Evolutionary conservation across 1,284 basidiomycete genomes (phyloP).

Genomic region (Naganishia albida): DNA sequence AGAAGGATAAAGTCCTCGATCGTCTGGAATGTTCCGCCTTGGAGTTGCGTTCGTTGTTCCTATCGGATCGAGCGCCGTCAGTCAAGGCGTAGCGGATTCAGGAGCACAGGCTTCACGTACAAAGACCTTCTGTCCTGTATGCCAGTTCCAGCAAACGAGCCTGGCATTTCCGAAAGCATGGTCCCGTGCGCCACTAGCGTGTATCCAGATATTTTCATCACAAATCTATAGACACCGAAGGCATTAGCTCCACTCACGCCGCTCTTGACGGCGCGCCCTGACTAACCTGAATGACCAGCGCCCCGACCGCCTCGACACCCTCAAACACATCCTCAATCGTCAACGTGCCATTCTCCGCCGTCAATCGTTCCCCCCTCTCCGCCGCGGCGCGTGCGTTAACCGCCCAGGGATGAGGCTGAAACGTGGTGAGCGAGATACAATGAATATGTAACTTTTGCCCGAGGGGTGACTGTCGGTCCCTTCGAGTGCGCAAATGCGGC

Average conservation of each 20-base stretch:
- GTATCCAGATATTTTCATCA: conserved; percentile 50
- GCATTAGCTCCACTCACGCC: not conserved
- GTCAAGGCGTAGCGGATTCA: not conserved
- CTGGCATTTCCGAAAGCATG: conserved; percentile 19
- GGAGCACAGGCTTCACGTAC: conserved; percentile 36
- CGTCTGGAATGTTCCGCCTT: conserved; percentile 14
- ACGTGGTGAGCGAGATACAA: conserved; percentile 46
- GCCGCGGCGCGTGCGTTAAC: conserved; percentile 3
- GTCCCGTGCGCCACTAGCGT: conserved; percentile 32
- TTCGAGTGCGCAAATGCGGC: not conserved
- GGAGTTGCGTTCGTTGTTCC: conserved; percentile 8
- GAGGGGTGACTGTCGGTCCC: not conserved
- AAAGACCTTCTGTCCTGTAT: conserved; percentile 46
- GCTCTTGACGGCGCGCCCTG: no score
- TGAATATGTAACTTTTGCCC: conserved; percentile 43
- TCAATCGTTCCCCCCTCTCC: conserved; percentile 6
- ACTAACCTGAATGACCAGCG: conserved; percentile 37
- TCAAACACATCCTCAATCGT: conserved; percentile 36
- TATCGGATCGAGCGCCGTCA: not conserved
- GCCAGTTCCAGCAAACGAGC: conserved; percentile 51
- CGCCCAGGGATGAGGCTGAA: conserved; percentile 48
- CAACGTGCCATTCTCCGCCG: not conserved
- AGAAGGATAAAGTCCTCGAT: conserved; percentile 34
- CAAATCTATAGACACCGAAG: conserved; percentile 41
- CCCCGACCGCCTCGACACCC: conserved; percentile 37